Base-by-base conservation (phyloP, 257 asterid genomes). In the Eucommia ulmoides region DNA sequence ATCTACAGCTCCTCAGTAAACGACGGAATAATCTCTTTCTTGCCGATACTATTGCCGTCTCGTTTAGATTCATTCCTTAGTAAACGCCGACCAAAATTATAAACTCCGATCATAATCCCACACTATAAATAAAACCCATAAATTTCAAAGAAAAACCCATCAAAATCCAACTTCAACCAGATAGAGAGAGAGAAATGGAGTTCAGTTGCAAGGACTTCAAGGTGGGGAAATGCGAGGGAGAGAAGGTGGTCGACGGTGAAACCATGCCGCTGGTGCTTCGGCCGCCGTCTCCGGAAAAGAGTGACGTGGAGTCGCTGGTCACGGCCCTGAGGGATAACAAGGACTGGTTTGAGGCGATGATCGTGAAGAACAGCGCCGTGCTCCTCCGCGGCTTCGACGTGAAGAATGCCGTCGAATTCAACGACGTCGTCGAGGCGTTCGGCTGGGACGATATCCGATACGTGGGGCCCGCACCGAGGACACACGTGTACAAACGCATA, bases 221-320 rank as follows among this genome's bases (percentile, higher is more conserved):
- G 78, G 93, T 79, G 8, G 95, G 95, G 0, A 85, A 82, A 71
- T 85, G 95, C 17, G 88, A 79, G 52, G 93, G 95, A 2, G 91
- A 79, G 50, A 85, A 69, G 66, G 54, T 74, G 20, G 91, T 85
- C 11, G 74, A 85, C 25, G 87, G 81, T 8, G 93, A 85, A 45
- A 77, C 75, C 1, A 24, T 85, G 67, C 95, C 95, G n/a, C 67
- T 85, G 5, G 93, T 85, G 51, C 45, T 85, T 51, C 63, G 52
- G 49, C 81, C 93, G 0, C 53, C 52, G 1, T 49, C 25, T 11
- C 62, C 63, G 6, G 55, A 41, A 12, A 72, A 72, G 35, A 72
- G 48, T 25, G 79, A 55, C 11, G 5, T 29, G 0, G 65, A 56
- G 3, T 60, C 78, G 1, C 62, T 82, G 61, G 19, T 84, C 29